Evolutionary conservation across 495 filamentous ascomycete genomes (phyloP).

Genomic region (Hypomontagnella submonticulosa): DNA sequence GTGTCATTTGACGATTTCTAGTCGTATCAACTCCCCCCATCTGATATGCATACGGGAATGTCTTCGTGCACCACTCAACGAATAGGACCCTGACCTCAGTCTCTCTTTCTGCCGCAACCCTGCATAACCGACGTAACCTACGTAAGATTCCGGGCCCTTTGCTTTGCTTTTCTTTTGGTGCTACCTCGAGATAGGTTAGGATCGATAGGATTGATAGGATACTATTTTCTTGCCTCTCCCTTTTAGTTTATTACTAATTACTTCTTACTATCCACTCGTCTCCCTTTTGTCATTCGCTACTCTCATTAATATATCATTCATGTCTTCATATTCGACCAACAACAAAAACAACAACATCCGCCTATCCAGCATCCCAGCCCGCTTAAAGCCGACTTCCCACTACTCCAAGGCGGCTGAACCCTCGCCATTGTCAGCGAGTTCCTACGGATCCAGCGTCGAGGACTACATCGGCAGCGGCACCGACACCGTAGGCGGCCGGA

Average conservation of each 20-base stretch:
- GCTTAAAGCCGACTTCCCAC: constrained; percentile 35
- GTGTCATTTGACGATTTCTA: constrained; percentile 34
- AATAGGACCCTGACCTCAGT: constrained; percentile 35
- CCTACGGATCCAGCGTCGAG: constrained; percentile 40
- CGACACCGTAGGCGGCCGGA: constrained; percentile 42
- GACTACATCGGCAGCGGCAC: constrained; percentile 44
- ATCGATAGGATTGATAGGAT: too few species aligned
- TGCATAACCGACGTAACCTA: constrained; percentile 12
- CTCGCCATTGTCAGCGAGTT: constrained; percentile 41
- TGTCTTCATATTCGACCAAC: constrained; percentile 12
- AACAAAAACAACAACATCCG: constrained; percentile 35
- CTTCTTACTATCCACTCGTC: neutral
- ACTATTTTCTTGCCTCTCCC: neutral
- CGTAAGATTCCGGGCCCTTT: neutral
- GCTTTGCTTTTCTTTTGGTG: neutral
- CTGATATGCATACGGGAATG: constrained; percentile 21
- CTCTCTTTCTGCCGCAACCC: constrained; percentile 23
- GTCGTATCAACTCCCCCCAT: constrained; percentile 27
- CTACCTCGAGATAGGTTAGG: neutral
- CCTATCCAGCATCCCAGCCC: constrained; percentile 40
- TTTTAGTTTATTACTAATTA: neutral
- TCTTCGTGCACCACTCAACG: constrained; percentile 14
- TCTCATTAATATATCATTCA: constrained; percentile 2
- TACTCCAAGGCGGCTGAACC: constrained; percentile 36
- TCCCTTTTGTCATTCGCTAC: neutral